phyloP scores from a whole-genome alignment of 441 rosid species.

The Euphorbia corollata region DNA sequence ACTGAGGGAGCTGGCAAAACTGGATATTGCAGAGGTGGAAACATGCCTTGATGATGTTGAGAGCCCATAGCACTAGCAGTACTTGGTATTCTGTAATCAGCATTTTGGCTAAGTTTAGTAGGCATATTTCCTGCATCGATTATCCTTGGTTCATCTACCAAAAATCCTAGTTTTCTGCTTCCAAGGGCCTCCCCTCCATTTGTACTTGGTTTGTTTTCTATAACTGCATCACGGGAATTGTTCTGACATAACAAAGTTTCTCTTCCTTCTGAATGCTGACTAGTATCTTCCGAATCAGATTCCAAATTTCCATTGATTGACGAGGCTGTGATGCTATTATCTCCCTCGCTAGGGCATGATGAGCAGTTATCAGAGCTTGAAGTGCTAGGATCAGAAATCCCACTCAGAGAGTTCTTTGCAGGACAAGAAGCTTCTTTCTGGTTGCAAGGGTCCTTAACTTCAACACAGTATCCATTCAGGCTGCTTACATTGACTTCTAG shows the following conservation, averaged over 20 bases:
- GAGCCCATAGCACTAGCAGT: constrained; percentile 31
- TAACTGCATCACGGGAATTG: constrained; percentile 30
- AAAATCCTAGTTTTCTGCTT: constrained; percentile 30
- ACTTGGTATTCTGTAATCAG: constrained; percentile 33
- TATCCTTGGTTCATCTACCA: constrained; percentile 30
- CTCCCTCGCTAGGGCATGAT: constrained; percentile 76
- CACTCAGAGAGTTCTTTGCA: constrained; percentile 21
- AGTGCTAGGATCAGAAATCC: constrained; percentile 40
- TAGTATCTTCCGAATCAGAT: constrained; percentile 79
- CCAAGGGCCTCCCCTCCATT: constrained; percentile 31
- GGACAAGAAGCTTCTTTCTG: constrained; percentile 32
- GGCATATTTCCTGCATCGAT: constrained; percentile 29
- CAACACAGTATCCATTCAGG: constrained; percentile 24
- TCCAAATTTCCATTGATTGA: constrained; percentile 57
- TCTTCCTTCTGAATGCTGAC: constrained; percentile 58
- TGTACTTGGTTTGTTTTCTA: constrained; percentile 29
- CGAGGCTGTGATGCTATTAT: constrained; percentile 45
- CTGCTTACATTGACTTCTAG: constrained; percentile 24
- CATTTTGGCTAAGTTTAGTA: constrained; percentile 30
- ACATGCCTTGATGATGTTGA: constrained; percentile 46
- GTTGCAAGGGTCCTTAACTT: constrained; percentile 26
- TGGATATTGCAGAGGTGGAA: constrained; percentile 45
- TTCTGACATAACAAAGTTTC: constrained; percentile 37
- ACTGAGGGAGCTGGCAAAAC: constrained; percentile 58
- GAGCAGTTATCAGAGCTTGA: constrained; percentile 79